phyloP scores from a whole-genome alignment of 352 stramenopile species.

The Phytophthora ohioensis region DNA sequence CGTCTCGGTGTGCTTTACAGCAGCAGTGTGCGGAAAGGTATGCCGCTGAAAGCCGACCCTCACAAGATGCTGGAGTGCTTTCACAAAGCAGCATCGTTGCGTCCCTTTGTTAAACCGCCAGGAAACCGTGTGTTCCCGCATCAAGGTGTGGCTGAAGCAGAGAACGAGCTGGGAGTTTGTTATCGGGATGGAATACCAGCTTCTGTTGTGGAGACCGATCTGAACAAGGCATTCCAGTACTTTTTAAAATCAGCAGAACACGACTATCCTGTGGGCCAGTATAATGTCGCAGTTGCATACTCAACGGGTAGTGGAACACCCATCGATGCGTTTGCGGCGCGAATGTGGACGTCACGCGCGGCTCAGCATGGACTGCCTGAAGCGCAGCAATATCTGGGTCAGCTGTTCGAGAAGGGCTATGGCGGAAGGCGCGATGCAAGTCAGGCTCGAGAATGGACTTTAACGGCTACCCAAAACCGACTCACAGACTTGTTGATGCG shows the following conservation, averaged over 20 bases:
- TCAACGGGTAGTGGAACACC: slow-evolving; percentile 36
- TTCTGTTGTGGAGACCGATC: slow-evolving; percentile 24
- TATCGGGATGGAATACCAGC: slow-evolving; percentile 44
- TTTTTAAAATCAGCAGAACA: slow-evolving; percentile 50
- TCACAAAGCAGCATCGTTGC: slow-evolving; percentile 40
- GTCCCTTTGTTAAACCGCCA: slow-evolving; percentile 45
- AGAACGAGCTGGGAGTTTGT: slow-evolving; percentile 48
- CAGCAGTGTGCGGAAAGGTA: slow-evolving; percentile 26
- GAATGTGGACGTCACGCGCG: slow-evolving; percentile 47
- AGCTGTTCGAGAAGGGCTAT: slow-evolving; percentile 38
- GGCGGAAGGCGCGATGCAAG: slow-evolving; percentile 34
- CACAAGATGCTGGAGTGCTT: slow-evolving; percentile 46
- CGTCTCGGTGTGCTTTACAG: slow-evolving; percentile 49
- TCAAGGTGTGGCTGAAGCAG: slow-evolving; percentile 45
- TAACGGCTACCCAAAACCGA: slow-evolving; percentile 28
- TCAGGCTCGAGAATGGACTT: slow-evolving; percentile 33
- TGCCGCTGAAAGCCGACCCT: slow-evolving; percentile 34
- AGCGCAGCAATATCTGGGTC: slow-evolving; percentile 37
- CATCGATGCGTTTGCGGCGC: slow-evolving; percentile 35
- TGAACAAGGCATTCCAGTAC: slow-evolving; percentile 39
- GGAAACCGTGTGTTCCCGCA: slow-evolving; percentile 40
- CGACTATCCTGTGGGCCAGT: slow-evolving; percentile 45
- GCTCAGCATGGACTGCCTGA: slow-evolving; percentile 44
- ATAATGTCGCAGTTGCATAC: slow-evolving; percentile 47
- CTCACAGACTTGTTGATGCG: slow-evolving; percentile 29